A percentile compares a stretch with the other conserved stretches of the same genome.
Evolutionary conservation across 345 rosid species (phyloP).

Genomic region (Noccaea caerulescens): DNA sequence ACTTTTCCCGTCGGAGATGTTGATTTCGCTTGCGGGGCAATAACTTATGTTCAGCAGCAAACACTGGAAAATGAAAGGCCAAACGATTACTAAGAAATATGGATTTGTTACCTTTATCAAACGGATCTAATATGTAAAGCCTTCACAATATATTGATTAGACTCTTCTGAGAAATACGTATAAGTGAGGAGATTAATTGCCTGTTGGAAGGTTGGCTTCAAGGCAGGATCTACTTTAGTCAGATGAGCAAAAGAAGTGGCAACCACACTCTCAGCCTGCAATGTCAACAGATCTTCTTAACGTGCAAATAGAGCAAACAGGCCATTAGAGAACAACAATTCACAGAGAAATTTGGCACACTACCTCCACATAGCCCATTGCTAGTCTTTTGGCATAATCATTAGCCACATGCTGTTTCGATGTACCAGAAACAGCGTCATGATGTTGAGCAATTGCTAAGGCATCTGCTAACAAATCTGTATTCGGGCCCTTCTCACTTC

Average conservation of each 20-base stretch:
- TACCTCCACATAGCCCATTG: constrained; percentile 88
- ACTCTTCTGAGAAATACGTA: constrained; percentile 9
- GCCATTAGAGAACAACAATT: constrained; percentile 24
- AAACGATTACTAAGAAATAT: constrained; percentile 14
- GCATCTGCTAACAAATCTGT: constrained; percentile 91
- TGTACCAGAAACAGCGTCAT: constrained; percentile 94
- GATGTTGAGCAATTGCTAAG: constrained; percentile 94
- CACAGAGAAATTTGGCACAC: constrained; percentile 1
- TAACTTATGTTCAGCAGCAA: constrained; percentile 92
- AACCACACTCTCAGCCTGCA: constrained; percentile 87
- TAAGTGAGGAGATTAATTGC: constrained; percentile 48
- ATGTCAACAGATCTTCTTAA: constrained; percentile 22
- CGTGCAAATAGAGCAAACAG: constrained; percentile 9
- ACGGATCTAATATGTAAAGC: neutral
- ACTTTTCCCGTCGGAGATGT: constrained; percentile 60
- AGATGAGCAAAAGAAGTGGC: constrained; percentile 77
- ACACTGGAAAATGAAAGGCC: constrained; percentile 59
- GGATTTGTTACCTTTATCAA: neutral
- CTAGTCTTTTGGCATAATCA: constrained; percentile 88
- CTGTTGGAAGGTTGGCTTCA: constrained; percentile 69
- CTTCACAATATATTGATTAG: constrained; percentile 8
- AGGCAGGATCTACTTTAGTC: constrained; percentile 50
- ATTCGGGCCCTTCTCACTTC: constrained; percentile 61
- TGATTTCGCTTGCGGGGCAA: constrained; percentile 83
- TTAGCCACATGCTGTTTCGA: constrained; percentile 91